These are phyloP conservation scores for Ophiocordyceps sinensis DNA, from an alignment of 2,329 filamentous ascomycete species.

Conservation along the genomic window DNA sequence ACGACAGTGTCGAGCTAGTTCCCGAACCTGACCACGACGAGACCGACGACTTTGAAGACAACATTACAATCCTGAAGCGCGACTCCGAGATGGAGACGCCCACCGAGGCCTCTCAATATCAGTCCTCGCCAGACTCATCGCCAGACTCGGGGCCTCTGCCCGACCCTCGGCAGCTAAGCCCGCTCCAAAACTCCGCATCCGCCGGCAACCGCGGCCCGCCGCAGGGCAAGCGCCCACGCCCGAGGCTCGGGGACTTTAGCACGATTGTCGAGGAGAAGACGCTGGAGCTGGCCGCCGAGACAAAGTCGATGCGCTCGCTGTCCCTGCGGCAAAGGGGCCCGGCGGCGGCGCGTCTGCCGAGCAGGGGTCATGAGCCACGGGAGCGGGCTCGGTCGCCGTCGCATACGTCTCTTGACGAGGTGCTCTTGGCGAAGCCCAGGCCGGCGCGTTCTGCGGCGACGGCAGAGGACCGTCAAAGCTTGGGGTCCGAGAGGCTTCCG, in stretches of 20 bases:
- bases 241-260: constrained; percentile 2
- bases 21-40: constrained; percentile 11
- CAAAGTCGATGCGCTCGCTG: constrained; percentile 14
- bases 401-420: constrained; percentile 18
- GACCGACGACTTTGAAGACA: constrained; percentile 28
- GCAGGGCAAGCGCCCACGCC: constrained; percentile 6
- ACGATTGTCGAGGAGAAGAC: constrained; percentile 34
- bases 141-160: constrained; percentile 31
- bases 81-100: constrained; percentile 25
- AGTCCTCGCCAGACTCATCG: constrained; percentile 22
- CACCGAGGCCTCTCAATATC: constrained; percentile 17
- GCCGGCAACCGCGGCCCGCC: constrained; percentile 31
- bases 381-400: constrained; percentile 13
- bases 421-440: constrained; percentile 11
- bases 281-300: constrained; percentile 21
- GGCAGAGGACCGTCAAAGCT: not conserved
- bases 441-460: not conserved
- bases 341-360: constrained; percentile 1
- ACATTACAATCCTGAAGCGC: constrained; percentile 7
- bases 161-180: constrained; percentile 31
- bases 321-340: constrained; percentile 6
- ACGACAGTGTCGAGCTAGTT: constrained; percentile 5
- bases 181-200: constrained; percentile 35
- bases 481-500: not conserved
- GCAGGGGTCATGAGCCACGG: not conserved